Evolutionary conservation across 1,139 yeast species (phyloP), one percentile per base, ranked within the genome.

Genomic region (Suhomyces kunorum): DNA sequence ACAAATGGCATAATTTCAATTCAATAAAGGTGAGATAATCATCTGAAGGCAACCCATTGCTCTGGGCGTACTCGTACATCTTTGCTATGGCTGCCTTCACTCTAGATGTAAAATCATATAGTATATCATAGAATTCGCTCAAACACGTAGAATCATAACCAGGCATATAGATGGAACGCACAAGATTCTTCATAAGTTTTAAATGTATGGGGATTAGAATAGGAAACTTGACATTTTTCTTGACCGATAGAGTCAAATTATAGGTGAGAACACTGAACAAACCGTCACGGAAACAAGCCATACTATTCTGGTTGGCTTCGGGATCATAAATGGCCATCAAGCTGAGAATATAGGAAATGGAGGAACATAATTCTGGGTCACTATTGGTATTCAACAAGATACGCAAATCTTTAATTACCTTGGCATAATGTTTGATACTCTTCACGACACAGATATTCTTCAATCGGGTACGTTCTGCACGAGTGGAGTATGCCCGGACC

Each of bases 261-360:
- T 65, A 62, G 14, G 60, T 54, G 46, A 71, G 62, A 17, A 70
- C 64, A 26, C 70, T 58, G 44, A 71, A 67, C 33, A 71, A 54
- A 1, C 77, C 77, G 44, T 71, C 74, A 27, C 74, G 54, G 44
- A 70, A 71, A 43, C 77, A 71, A 31, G 55, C 57, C 15, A 64
- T 59, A 26, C 74, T 67, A 44, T 63, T 51, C n/a, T 63, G 48
- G 0, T 74, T 68, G 5, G 73, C 74, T 45, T 68, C 74, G 0
- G 76, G 76, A 43, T 71, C 76, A 47, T 71, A 71, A 14, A 70
- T 63, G 8, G 74, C 59, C 73, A 69, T 70, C 40, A 71, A 52
- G 44, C 71, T 64, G 32, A 71, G 54, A 36, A 71, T 59, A 45
- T 70, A 71, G 23, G 74, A 67, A 8, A 66, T 66, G 5, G 64